Conservation (phyloP, 352 stramenopile genomes). For the Phytopythium cucurbitacearum region DNA sequence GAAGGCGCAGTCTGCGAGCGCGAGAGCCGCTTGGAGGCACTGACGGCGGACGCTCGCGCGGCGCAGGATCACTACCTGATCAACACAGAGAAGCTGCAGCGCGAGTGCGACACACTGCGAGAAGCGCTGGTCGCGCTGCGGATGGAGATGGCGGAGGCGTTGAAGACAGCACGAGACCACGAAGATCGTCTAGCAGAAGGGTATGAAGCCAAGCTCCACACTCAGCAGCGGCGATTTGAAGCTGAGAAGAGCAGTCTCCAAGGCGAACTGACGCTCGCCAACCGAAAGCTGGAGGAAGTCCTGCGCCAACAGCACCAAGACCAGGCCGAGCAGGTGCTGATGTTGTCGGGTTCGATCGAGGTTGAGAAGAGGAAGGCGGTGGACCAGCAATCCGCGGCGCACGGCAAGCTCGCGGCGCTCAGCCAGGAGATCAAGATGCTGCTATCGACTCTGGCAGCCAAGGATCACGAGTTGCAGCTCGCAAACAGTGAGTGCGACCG, state of each 20-base stretch:
- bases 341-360: conserved; percentile 42
- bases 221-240: conserved; percentile 13
- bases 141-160: conserved; percentile 32
- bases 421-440: conserved; percentile 76
- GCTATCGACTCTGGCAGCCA: conserved; percentile 46
- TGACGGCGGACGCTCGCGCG: conserved; percentile 38
- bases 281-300: conserved; percentile 39
- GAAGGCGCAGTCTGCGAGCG: conserved; percentile 19
- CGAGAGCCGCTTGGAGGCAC: conserved; percentile 18
- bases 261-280: conserved; percentile 32
- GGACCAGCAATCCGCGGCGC: conserved; percentile 30
- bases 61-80: conserved; percentile 54
- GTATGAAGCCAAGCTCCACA: conserved; percentile 19
- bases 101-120: conserved; percentile 29
- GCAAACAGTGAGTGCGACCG: conserved; percentile 24
- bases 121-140: conserved; percentile 20
- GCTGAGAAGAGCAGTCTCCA: conserved; percentile 13
- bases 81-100: conserved; percentile 43
- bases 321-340: conserved; percentile 48
- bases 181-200: conserved; percentile 15
- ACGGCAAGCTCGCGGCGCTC: conserved; percentile 50
- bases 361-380: conserved; percentile 35
- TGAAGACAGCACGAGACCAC: conserved; percentile 29
- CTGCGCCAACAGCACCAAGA: conserved; percentile 61
- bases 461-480: conserved; percentile 45